These are phyloP conservation scores for Paraconiothyrium brasiliense DNA, from an alignment of 2,329 filamentous ascomycete genomes.

Conservation along the genomic window DNA sequence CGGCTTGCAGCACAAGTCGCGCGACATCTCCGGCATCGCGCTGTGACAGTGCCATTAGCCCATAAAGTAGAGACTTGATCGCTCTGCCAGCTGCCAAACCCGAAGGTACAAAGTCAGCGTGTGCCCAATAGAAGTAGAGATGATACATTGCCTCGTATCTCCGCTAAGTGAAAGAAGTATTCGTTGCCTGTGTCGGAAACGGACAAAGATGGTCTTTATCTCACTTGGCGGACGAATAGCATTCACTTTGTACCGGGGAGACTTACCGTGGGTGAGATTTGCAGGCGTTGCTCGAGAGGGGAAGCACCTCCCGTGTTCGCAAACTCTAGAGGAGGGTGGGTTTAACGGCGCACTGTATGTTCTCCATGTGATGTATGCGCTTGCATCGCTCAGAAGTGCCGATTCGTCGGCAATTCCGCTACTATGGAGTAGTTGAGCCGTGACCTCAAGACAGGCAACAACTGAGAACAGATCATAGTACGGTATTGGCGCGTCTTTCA, in stretches of 20 bases:
- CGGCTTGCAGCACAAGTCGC: conserved; percentile 4
- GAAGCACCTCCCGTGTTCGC: conserved; percentile 3
- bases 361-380: conserved; percentile 11
- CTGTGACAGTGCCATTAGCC: conserved; percentile 11
- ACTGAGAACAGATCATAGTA: conserved; percentile 9
- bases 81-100: background rate
- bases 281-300: conserved; percentile 13
- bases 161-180: too few species aligned
- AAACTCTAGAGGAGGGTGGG: background rate
- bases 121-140: too few species aligned
- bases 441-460: conserved; percentile 10
- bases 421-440: conserved; percentile 3
- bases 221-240: too few species aligned
- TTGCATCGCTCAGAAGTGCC: background rate
- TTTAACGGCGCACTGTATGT: conserved; percentile 6
- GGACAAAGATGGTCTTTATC: too few species aligned
- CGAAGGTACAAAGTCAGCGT: too few species aligned
- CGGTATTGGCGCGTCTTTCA: background rate
- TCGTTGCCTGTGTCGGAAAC: too few species aligned
- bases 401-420: background rate
- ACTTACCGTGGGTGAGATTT: background rate
- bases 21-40: conserved; percentile 4
- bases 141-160: too few species aligned
- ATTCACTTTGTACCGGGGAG: too few species aligned
- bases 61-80: conserved; percentile 12